These are phyloP conservation scores for Coelastrella sp. DNA, from an alignment of 139 green algal genomes.

Conservation along the genomic window DNA sequence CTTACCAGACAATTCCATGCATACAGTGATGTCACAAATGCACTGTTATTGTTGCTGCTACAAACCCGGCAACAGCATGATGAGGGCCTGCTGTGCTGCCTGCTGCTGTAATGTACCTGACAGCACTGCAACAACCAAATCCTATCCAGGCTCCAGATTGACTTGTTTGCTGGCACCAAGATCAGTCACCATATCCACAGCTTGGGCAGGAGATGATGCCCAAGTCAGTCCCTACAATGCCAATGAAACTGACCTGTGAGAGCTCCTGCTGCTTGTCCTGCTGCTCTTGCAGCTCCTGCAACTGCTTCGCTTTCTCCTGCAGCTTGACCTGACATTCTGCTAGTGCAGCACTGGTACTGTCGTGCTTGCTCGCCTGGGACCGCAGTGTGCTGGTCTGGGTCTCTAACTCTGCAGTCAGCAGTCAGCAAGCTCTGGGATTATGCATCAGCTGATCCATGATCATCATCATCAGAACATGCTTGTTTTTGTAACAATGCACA, in stretches of 20 bases:
- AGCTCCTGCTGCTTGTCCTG: constrained; percentile 24
- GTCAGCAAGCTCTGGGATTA: neutral
- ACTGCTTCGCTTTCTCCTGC: neutral
- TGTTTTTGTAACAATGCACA: neutral
- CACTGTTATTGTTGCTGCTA: too few species aligned
- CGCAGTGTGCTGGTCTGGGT: neutral
- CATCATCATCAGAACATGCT: neutral
- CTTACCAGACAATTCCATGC: too few species aligned
- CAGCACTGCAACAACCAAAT: too few species aligned
- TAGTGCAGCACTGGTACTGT: neutral
- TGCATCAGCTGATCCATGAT: neutral
- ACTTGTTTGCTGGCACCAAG: too few species aligned
- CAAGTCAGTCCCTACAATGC: neutral
- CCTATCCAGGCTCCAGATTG: too few species aligned
- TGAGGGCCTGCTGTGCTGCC: too few species aligned
- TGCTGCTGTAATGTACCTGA: too few species aligned
- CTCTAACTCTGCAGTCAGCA: neutral
- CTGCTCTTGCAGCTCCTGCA: constrained; percentile 14
- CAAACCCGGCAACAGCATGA: too few species aligned
- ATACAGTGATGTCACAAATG: too few species aligned
- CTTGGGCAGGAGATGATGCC: neutral
- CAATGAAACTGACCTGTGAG: neutral
- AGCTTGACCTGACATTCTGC: neutral
- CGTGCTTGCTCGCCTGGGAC: neutral
- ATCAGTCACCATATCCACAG: too few species aligned